Evolutionary conservation across 2,329 filamentous ascomycete species (phyloP).

Genomic region (Paecilomyces variotii): DNA sequence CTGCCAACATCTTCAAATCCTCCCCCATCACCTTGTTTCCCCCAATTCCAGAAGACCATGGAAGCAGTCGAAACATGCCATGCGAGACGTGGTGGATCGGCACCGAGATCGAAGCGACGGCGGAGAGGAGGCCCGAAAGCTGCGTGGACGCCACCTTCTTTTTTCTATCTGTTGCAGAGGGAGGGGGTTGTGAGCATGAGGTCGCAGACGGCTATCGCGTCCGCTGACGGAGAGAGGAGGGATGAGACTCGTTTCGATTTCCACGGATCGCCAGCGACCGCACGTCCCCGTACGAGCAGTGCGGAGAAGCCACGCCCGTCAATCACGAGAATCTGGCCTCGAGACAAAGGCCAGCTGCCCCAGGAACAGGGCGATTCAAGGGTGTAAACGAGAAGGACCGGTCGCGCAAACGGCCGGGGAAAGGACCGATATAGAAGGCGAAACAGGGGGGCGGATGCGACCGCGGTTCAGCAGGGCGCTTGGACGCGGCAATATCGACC

Average conservation of each 20-base stretch:
- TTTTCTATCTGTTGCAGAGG: neutral
- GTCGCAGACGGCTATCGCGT: constrained; percentile 2
- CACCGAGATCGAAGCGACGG: neutral
- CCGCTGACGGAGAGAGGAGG: constrained; percentile 15
- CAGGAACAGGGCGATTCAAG: neutral
- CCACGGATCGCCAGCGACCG: constrained; percentile 13
- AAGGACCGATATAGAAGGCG: neutral
- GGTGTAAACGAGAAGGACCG: neutral
- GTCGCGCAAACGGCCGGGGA: neutral
- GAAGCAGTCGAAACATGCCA: constrained; percentile 43
- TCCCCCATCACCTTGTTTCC: constrained; percentile 38
- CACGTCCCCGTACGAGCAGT: constrained; percentile 13
- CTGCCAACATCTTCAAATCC: constrained; percentile 37
- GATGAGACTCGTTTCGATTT: constrained; percentile 4
- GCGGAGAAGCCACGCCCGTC: constrained; percentile 8
- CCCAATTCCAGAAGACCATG: constrained; percentile 39
- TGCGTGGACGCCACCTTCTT: neutral
- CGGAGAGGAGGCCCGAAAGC: constrained; percentile 8
- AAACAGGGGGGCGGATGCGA: neutral
- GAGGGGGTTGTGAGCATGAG: constrained; percentile 13
- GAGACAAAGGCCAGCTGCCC: neutral
- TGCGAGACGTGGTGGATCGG: constrained; percentile 23
- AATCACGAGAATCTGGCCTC: neutral
- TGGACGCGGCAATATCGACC: constrained; percentile 1
- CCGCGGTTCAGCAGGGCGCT: neutral